Base-by-base conservation (phyloP, 176 grass and related monocot species). In the Paspalum notatum region DNA sequence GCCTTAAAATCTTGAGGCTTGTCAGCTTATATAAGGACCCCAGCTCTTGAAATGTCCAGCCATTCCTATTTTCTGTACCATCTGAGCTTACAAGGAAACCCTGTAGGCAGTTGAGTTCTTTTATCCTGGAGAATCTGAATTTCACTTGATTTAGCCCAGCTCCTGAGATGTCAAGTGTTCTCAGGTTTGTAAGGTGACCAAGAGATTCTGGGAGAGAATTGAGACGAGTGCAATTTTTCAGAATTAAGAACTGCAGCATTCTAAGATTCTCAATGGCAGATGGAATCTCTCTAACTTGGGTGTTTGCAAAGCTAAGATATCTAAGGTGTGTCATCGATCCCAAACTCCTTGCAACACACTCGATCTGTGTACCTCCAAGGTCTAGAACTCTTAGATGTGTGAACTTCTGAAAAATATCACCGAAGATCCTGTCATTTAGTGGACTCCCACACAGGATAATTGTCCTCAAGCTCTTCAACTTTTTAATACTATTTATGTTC, bases 211-310 rank as follows among this genome's bases (percentile, higher is more conserved):
- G 60, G 39, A 90, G 87, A 53, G 45, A 1, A 52, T 45, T 63
- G 20, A 93, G 85, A 47, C 17, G 25, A 72, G 26, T 61, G 40
- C 91, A 93, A 7, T 81, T 86, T 44, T 77, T 74, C 13, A 90
- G 84, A 41, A 76, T 76, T 71, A 93, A 85, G 74, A 91, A 93
- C 68, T 86, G 88, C 12, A 93, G 62, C 81, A 88, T 88, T 71
- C 13, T 82, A 18, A 91, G 85, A 71, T 70, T 68, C 55, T 76
- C 78, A 67, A 93, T 83, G 21, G 15, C 12, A 45, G 40, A 53
- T 10, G 91, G 91, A 45, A 93, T 71, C 43, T 83, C 82, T 68
- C 76, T 88, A 56, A 93, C 27, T 81, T 72, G 67, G 32, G 85
- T 93, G 14, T 68, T 58, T 55, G 91, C 84, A 80, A 93, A 69